phyloP scores from a whole-genome alignment of 2,329 filamentous ascomycete species.

The Phaeosphaeriaceae sp. region DNA sequence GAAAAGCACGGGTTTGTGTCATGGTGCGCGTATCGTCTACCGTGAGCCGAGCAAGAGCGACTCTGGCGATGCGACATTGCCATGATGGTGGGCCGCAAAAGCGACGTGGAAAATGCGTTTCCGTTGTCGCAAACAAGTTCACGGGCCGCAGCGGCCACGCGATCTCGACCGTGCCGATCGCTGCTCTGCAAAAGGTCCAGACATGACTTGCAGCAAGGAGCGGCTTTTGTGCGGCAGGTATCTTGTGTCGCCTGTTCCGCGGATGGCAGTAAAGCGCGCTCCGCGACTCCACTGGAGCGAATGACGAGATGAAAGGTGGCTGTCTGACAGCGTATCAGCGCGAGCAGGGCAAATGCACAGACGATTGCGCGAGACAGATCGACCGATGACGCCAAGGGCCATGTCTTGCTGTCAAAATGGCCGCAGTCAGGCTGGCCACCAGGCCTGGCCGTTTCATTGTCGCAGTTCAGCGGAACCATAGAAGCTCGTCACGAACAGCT shows the following conservation, averaged over 20 bases:
- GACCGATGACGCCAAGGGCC: slow-evolving; percentile 35
- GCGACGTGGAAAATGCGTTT: slow-evolving; percentile 1
- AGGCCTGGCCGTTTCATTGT: neutral
- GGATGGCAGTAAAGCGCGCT: slow-evolving; percentile 11
- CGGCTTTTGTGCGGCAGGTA: slow-evolving; percentile 21
- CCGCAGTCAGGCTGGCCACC: neutral
- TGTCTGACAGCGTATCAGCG: slow-evolving; percentile 23
- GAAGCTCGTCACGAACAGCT: slow-evolving; percentile 27
- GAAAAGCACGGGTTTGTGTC: neutral
- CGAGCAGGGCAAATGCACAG: slow-evolving; percentile 28
- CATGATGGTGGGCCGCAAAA: neutral
- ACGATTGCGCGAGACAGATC: slow-evolving; percentile 32
- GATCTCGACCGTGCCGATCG: slow-evolving; percentile 25
- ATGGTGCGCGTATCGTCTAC: neutral
- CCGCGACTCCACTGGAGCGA: slow-evolving; percentile 27
- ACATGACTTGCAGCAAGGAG: slow-evolving; percentile 36
- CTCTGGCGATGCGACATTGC: neutral
- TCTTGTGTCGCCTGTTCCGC: slow-evolving; percentile 25
- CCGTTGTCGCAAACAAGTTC: slow-evolving; percentile 7
- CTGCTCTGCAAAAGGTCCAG: slow-evolving; percentile 20
- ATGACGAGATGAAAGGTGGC: slow-evolving; percentile 28
- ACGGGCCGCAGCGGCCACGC: slow-evolving; percentile 16
- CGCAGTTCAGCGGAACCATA: neutral
- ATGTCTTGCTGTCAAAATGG: slow-evolving; percentile 15
- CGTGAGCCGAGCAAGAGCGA: neutral